Conservation (phyloP, 78 protist species). For the Tieghemostelium lacteum region DNA sequence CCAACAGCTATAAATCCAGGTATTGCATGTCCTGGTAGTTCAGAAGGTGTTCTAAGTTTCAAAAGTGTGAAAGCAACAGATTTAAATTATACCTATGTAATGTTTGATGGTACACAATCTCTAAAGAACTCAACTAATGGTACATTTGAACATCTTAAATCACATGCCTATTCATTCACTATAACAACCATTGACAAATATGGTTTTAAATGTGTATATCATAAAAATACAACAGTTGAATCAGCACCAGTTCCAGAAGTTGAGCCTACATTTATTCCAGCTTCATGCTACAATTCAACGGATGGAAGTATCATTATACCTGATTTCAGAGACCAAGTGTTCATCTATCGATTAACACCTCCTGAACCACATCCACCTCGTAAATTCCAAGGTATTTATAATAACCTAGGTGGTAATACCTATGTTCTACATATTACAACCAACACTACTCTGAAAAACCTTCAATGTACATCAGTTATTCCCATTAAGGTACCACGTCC, state of each 20-base stretch:
- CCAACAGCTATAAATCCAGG: background rate
- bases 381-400: slow-evolving; percentile 6
- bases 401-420: background rate
- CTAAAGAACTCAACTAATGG: background rate
- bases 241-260: background rate
- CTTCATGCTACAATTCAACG: slow-evolving; percentile 16
- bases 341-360: slow-evolving; percentile 11
- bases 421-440: background rate
- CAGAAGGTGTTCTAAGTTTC: slow-evolving; percentile 31
- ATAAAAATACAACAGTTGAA: background rate
- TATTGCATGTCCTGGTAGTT: slow-evolving; percentile 11
- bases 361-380: background rate
- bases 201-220: slow-evolving; percentile 11
- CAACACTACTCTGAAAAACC: background rate
- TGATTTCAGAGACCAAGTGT: slow-evolving; percentile 12
- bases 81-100: slow-evolving; percentile 10
- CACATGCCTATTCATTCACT: background rate
- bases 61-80: background rate
- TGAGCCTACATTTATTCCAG: background rate
- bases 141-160: background rate
- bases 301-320: slow-evolving; percentile 31
- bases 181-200: slow-evolving; percentile 22
- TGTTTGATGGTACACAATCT: background rate
- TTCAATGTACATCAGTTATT: background rate
- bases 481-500: slow-evolving; percentile 1